Evolutionary conservation across 192 early-diverging fungal species (phyloP).

Genomic region (Entomortierella parvispora): DNA sequence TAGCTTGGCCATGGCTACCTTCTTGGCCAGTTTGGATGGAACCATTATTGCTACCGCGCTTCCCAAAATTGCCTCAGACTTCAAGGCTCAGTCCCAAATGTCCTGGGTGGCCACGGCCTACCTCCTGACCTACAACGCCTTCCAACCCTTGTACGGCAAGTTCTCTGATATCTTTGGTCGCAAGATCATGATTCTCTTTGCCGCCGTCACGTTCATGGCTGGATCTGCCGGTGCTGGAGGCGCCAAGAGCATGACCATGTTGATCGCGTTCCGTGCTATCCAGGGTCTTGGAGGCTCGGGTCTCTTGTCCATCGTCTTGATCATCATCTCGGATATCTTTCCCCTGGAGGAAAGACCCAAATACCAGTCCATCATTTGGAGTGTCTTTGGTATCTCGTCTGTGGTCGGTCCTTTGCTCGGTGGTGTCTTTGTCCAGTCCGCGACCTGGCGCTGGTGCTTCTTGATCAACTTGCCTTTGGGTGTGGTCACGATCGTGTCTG

Average conservation of each 20-base stretch:
- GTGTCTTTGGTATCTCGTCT: conserved; percentile 79
- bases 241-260: conserved; percentile 64
- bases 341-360: conserved; percentile 82
- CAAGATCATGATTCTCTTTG: conserved; percentile 62
- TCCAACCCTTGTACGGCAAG: conserved; percentile 75
- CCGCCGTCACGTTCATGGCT: conserved; percentile 79
- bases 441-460: conserved; percentile 80
- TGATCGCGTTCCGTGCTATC: conserved; percentile 81
- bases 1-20: conserved; percentile 62
- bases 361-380: conserved; percentile 82
- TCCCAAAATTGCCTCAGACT: conserved; percentile 67
- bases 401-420: conserved; percentile 87
- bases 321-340: conserved; percentile 89
- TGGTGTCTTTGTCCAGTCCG: conserved; percentile 79
- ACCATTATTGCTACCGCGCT: conserved; percentile 73
- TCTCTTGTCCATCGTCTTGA: conserved; percentile 77
- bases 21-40: conserved; percentile 69
- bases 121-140: conserved; percentile 66
- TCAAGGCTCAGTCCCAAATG: conserved; percentile 67
- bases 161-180: conserved; percentile 92
- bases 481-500: conserved; percentile 64
- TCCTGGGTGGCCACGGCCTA: conserved; percentile 86
- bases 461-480: conserved; percentile 90
- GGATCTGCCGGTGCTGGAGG: conserved; percentile 86
- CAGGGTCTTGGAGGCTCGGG: conserved; percentile 87